Evolutionary conservation across 2,329 filamentous ascomycete genomes (phyloP), one percentile per base, ranked within the genome.

Genomic region (Clonostachys solani): DNA sequence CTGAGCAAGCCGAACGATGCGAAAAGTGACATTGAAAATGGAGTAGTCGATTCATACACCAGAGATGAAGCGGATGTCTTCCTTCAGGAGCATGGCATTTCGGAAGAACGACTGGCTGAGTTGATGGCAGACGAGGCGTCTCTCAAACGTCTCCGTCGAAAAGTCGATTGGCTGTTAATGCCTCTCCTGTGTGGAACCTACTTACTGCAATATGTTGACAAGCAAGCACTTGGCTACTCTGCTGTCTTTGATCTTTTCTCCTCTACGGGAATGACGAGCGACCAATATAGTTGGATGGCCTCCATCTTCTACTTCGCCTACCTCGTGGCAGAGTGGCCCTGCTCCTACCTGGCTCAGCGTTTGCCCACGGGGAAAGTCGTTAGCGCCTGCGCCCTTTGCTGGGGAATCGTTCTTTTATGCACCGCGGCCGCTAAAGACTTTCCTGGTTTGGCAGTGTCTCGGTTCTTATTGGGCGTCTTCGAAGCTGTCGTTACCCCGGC

Each of bases 191-290:
- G 65, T 36, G 66, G 67, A 1, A 74, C 72, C 1, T 75, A 68
- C 43, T 54, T 72, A 4, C 59, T 78, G 13, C 75, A 79, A 52
- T 77, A 74, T 50, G 74, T 77, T 52, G 74, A 78, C 57, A 80
- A 80, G 60, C 68, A 72, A 50, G 71, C 74, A 3, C 60, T 77
- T 12, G 68, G 67, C 1, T 78, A 78, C 53, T 68, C 70, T 1
- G 74, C 75, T 3, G 74, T 79, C 36, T 38, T 38, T 12, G 55
- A 54, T 40, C 47, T 58, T 5, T 52, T 53, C 44, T 45, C 47
- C 47, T 56, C 12, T 10, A 59, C 47, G 53, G 56, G 61, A 59
- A 55, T 64, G 45, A 51, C 49, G 13, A 58, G 59, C 47, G 59
- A 56, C 40, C 45, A 55, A 12, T 56, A 55, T 42, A 48, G 45